Evolutionary conservation across 495 filamentous ascomycete genomes (phyloP), one percentile per base, ranked within the genome.

Genomic region (Aspergillus homomorphus): DNA sequence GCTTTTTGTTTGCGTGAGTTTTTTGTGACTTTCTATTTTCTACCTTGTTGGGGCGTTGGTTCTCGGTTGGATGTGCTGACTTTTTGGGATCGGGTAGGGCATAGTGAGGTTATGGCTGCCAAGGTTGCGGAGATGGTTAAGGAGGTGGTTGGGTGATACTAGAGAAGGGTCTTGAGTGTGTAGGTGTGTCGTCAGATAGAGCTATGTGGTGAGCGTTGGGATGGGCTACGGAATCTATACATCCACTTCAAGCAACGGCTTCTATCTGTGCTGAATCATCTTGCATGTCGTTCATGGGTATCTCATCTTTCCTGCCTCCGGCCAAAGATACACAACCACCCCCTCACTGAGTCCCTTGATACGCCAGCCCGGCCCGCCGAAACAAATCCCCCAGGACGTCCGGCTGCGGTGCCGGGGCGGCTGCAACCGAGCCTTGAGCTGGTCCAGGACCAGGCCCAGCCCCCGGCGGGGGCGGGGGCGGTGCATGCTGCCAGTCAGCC

Each of bases 1-100:
- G 88, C 80, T 0, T 96, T 96, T 73, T 92, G 88, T 69, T 81
- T 93, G 51, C 77, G 85, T 88, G 65, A 82, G 85, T 82, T 55
- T 45, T 45, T 56, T 30, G n/a, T 41, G 15, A 4, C 38, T 15
- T 20, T 52, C 33, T 38, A 0, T 53, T 45, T 58, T 21, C 41
- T 54, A 56, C 23, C 18, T 44, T 26, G 22, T 22, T 43, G 30
- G 30, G n/a, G n/a, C n/a, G 6, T 43, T 18, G 2, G 8, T 49
- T 21, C 22, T 12, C 30, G 20, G 5, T 23, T 16, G 24, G 53
- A 24, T 57, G 19, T 56, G 48, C 57, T 62, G 53, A 69, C 53
- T 28, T 30, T 21, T 9, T 19, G 33, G 18, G 33, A 38, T 38
- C n/a, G 16, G 53, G 3, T 57, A 86, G 84, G 78, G 33, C 81